Percentiles rank a stretch among this genome's conserved stretches.
These are phyloP conservation scores for Flueggea neowawraea DNA, from an alignment of 441 rosid genomes.

Conservation along the genomic window DNA sequence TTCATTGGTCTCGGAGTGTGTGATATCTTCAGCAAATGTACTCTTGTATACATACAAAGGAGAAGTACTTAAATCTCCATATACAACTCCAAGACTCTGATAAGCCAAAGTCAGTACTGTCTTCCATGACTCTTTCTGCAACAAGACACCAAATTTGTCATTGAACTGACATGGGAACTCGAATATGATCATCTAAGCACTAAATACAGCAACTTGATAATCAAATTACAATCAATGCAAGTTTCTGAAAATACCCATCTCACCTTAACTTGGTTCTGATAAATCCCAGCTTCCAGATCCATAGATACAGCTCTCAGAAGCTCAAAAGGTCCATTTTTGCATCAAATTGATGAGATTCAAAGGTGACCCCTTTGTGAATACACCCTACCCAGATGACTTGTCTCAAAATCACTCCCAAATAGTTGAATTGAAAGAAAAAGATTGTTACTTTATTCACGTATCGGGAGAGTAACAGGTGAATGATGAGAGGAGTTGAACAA, in stretches of 20 bases:
- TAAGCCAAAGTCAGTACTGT: constrained; percentile 62
- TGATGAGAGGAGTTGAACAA: constrained; percentile 39
- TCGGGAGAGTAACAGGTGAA: not conserved
- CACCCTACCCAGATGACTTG: constrained; percentile 10
- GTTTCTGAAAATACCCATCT: constrained; percentile 11
- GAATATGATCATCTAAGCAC: not conserved
- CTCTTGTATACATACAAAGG: constrained; percentile 88
- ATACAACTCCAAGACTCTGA: constrained; percentile 94
- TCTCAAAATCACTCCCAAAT: too few relatives aligned
- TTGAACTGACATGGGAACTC: not conserved
- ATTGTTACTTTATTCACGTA: too few relatives aligned
- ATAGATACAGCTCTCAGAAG: constrained; percentile 32
- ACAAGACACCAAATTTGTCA: constrained; percentile 4
- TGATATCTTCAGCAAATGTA: constrained; percentile 87
- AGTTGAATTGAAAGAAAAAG: too few relatives aligned
- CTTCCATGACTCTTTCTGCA: too few relatives aligned
- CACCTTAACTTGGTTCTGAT: constrained; percentile 52
- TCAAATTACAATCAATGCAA: too few relatives aligned
- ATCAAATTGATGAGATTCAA: constrained; percentile 18
- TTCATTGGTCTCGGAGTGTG: constrained; percentile 84
- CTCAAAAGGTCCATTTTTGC: constrained; percentile 25
- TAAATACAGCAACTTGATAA: not conserved
- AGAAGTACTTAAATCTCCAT: constrained; percentile 93
- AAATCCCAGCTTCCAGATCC: constrained; percentile 60
- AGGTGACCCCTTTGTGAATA: constrained; percentile 20